Conservation (phyloP, 2,329 filamentous ascomycete species). For the Zalaria obscura region DNA sequence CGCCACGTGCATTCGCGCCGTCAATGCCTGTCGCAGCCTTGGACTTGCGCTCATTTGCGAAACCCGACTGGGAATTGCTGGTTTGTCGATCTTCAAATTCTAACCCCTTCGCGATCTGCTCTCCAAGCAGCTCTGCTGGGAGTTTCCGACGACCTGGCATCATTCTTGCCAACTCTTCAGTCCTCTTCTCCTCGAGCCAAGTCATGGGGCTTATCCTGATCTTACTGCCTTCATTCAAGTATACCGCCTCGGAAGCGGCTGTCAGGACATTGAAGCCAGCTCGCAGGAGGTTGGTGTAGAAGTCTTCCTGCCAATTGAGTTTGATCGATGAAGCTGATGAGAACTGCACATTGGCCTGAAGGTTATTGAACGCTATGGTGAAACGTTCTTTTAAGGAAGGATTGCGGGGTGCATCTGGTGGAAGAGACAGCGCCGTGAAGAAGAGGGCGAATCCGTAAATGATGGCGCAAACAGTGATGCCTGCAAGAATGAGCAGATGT, state of each 20-base stretch:
- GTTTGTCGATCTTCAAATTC: slow-evolving; percentile 19
- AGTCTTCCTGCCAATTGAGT: slow-evolving; percentile 80
- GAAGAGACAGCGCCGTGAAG: slow-evolving; percentile 57
- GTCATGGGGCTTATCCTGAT: slow-evolving; percentile 64
- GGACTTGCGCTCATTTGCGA: slow-evolving; percentile 52
- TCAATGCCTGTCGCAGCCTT: slow-evolving; percentile 10
- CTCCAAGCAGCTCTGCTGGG: slow-evolving; percentile 27
- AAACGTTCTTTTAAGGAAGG: slow-evolving; percentile 46
- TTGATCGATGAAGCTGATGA: slow-evolving; percentile 51
- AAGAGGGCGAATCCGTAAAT: slow-evolving; percentile 69
- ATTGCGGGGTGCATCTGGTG: slow-evolving; percentile 31
- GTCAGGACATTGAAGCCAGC: slow-evolving; percentile 80
- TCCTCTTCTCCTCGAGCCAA: slow-evolving; percentile 81
- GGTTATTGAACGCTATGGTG: slow-evolving; percentile 62
- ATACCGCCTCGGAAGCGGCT: slow-evolving; percentile 90
- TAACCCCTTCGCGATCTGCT: slow-evolving; percentile 23
- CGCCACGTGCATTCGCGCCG: slow-evolving; percentile 13
- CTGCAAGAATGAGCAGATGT: slow-evolving; percentile 71
- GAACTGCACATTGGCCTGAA: slow-evolving; percentile 82
- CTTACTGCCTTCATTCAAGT: slow-evolving; percentile 73
- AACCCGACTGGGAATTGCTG: slow-evolving; percentile 33
- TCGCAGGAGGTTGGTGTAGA: slow-evolving; percentile 79
- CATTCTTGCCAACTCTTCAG: slow-evolving; percentile 50
- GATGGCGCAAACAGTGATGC: slow-evolving; percentile 58
- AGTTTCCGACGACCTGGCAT: slow-evolving; percentile 22